These are phyloP conservation scores for Meredithiella fracta DNA, from an alignment of 2,329 filamentous ascomycete species.

Conservation along the genomic window DNA sequence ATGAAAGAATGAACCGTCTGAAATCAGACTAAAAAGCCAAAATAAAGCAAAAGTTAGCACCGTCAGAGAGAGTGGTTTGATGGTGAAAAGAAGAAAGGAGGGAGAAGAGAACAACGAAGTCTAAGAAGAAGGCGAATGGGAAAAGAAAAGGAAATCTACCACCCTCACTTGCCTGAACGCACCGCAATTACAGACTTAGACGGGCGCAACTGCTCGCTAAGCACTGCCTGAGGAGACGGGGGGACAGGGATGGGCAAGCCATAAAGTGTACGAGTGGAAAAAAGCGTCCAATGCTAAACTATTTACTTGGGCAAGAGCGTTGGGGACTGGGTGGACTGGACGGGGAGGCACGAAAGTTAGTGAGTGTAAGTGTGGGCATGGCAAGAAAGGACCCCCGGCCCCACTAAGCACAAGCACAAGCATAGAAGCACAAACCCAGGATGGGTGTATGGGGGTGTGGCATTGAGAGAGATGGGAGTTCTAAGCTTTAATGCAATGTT, in stretches of 20 bases:
- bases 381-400: background rate
- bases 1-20: conserved; percentile 41
- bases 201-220: too few relatives aligned
- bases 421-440: background rate
- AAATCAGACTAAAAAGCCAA: conserved; percentile 32
- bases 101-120: conserved; percentile 11
- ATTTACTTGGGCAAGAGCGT: background rate
- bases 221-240: too few relatives aligned
- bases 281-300: too few relatives aligned
- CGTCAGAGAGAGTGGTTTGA: background rate
- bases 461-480: background rate
- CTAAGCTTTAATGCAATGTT: background rate
- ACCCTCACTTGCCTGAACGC: background rate
- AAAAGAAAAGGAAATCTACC: conserved; percentile 8
- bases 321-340: background rate
- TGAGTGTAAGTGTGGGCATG: background rate
- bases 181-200: too few relatives aligned
- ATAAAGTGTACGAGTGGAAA: too few relatives aligned
- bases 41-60: conserved; percentile 16
- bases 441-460: background rate
- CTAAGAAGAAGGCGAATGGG: conserved; percentile 18
- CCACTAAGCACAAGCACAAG: background rate
- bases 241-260: too few relatives aligned
- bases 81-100: conserved; percentile 5
- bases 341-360: background rate